Evolutionary conservation across 768 basidiomycete species (phyloP).

Genomic region (Dendrothele bispora): DNA sequence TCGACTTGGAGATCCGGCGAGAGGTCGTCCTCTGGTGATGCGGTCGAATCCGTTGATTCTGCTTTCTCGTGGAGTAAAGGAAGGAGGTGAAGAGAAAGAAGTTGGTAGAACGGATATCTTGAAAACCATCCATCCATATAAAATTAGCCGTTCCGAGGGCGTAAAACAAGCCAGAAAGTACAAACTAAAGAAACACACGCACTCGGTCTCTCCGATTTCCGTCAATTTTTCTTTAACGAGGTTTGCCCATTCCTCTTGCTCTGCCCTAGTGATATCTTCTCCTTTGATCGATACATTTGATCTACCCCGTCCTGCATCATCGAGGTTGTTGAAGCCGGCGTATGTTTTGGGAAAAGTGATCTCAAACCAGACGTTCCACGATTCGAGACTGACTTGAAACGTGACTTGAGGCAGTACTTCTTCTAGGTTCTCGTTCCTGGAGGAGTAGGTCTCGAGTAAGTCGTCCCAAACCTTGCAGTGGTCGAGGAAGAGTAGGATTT

Average conservation of each 20-base stretch:
- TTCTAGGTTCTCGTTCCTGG: background rate
- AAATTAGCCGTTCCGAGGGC: too few species aligned
- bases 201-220: constrained; percentile 36
- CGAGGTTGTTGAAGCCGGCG: constrained; percentile 2
- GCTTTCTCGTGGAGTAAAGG: constrained; percentile 50
- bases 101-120: constrained; percentile 64
- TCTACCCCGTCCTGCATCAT: constrained; percentile 6
- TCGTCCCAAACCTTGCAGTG: constrained; percentile 29
- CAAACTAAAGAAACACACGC: constrained; percentile 16
- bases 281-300: constrained; percentile 44
- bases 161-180: constrained; percentile 2
- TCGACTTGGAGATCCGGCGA: background rate
- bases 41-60: background rate
- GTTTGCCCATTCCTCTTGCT: constrained; percentile 51
- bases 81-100: constrained; percentile 57
- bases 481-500: constrained; percentile 46
- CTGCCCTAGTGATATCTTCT: constrained; percentile 40
- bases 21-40: background rate
- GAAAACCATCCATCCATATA: too few species aligned
- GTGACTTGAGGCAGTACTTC: background rate
- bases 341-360: constrained; percentile 21
- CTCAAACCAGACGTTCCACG: constrained; percentile 27
- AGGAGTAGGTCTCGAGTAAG: constrained; percentile 13
- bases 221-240: constrained; percentile 35
- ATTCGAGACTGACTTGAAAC: constrained; percentile 5